These are phyloP conservation scores for Botrytis cinerea DNA, from an alignment of 2,329 filamentous ascomycete species.

Conservation along the genomic window DNA sequence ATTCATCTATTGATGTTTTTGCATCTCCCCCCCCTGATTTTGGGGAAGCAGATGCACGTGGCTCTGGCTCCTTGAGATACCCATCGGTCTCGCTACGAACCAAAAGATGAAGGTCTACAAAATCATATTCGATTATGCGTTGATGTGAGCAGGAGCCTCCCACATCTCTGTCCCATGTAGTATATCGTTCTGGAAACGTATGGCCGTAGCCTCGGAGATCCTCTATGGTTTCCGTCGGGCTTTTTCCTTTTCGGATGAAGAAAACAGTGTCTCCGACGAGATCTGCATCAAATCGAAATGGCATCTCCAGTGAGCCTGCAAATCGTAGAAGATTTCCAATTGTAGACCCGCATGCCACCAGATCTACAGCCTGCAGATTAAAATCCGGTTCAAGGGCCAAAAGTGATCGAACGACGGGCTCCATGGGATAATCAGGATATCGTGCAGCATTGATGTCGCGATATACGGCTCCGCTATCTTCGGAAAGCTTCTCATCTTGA, in stretches of 20 bases:
- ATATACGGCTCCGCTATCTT: conserved; percentile 46
- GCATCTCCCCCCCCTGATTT: too few relatives aligned
- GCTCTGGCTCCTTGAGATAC: conserved; percentile 44
- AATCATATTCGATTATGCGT: conserved; percentile 58
- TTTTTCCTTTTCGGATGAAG: conserved; percentile 62
- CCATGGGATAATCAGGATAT: conserved; percentile 45
- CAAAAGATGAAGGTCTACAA: conserved; percentile 54
- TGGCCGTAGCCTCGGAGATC: conserved; percentile 64
- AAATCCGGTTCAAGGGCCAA: conserved; percentile 45
- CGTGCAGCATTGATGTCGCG: conserved; percentile 49
- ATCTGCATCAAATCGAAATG: conserved; percentile 62
- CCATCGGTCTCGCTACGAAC: conserved; percentile 62
- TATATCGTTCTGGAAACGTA: conserved; percentile 66
- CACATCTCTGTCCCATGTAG: conserved; percentile 59
- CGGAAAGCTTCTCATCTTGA: conserved; percentile 41
- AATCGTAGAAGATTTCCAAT: conserved; percentile 63
- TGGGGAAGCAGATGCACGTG: too few relatives aligned
- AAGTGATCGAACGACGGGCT: conserved; percentile 46
- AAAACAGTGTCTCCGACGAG: conserved; percentile 59
- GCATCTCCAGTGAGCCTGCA: conserved; percentile 44
- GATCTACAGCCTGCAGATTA: conserved; percentile 46
- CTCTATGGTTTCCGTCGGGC: conserved; percentile 56
- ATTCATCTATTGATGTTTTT: conserved; percentile 30
- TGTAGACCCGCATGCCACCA: conserved; percentile 62
- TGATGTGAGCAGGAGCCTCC: conserved; percentile 62